These are phyloP conservation scores for Candolleomyces efflorescens DNA, from an alignment of 768 basidiomycete genomes.

Conservation along the genomic window DNA sequence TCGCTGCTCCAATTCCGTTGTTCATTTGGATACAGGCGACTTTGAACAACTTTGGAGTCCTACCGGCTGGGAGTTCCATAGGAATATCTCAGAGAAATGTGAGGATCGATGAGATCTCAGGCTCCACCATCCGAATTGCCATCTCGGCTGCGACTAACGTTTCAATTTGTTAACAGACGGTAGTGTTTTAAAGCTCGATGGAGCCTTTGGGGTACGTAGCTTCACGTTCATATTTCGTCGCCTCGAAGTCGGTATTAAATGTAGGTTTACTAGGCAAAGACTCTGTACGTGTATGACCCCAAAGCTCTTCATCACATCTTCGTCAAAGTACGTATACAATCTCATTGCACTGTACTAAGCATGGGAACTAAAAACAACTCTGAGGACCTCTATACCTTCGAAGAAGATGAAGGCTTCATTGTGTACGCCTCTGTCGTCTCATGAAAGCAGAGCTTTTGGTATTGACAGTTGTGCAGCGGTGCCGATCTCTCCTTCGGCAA, in stretches of 20 bases:
- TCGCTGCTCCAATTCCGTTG: not conserved
- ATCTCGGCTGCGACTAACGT: too few species aligned
- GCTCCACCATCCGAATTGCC: too few species aligned
- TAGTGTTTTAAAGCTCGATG: constrained; percentile 29
- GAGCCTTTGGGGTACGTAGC: constrained; percentile 29
- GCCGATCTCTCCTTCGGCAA: constrained; percentile 14
- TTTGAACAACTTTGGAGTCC: not conserved
- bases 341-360: too few species aligned
- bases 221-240: not conserved
- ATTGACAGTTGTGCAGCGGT: constrained; percentile 6
- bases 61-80: constrained; percentile 35
- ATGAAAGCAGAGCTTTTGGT: constrained; percentile 2
- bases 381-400: constrained; percentile 30
- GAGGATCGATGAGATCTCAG: constrained; percentile 3
- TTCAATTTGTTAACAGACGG: constrained; percentile 22
- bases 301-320: constrained; percentile 41
- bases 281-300: constrained; percentile 41
- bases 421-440: constrained; percentile 10
- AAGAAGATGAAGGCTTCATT: constrained; percentile 22
- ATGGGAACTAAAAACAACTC: not conserved
- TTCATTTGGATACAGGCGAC: not conserved
- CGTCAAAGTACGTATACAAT: constrained; percentile 30
- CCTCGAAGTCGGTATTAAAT: not conserved
- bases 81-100: constrained; percentile 29
- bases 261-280: constrained; percentile 19